Base-by-base conservation (phyloP, 2,329 filamentous ascomycete genomes). In the Claviceps sp. region DNA sequence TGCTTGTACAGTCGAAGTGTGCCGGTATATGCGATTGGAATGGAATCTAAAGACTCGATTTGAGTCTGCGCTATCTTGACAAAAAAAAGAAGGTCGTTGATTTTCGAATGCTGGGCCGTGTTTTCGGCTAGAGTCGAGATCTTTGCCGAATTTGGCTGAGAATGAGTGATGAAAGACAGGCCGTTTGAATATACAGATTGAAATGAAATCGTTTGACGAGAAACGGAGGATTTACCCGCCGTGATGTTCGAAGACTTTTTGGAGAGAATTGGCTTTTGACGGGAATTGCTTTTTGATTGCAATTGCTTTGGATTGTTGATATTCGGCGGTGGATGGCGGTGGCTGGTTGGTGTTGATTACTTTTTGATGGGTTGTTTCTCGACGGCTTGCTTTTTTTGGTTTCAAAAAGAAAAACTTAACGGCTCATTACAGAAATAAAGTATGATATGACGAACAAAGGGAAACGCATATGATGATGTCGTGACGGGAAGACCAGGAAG, bases 371-470 rank as follows among this genome's bases (percentile, higher is more conserved):
- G 30, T 34, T 4, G 9, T 34, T 34, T 11, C 30, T 34, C 30
- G 30, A 34, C 9, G 30, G 30, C 30, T 65, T 59, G 65, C 65
- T 41, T 59, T 44, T 44, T 43, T 44, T 30, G 5, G 16, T 30
- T 38, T 5, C 34, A 24, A 20, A 36, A 2, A 5, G 37, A 16
- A 51, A 55, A 61, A 63, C 66, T 71, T 67, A 71, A 66, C 64
- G 66, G 66, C 63, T 71, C 69, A 70, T 72, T 60, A 62, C 63
- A 57, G 61, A 59, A 62, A 64, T 61, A 60, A 59, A 62, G 63
- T 61, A 60, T 55, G 55, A 61, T 55, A 58, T 57, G 62, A 58
- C 60, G 57, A 56, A 60, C 67, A 62, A 67, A 68, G 69, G 57
- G 63, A 65, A 65, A 68, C 40, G 59, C 54, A 55, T 58, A 62